Percentiles rank a stretch among this genome's conserved stretches.
Evolutionary conservation across 768 basidiomycete genomes (phyloP).

Genomic region (Naematelia encephala): DNA sequence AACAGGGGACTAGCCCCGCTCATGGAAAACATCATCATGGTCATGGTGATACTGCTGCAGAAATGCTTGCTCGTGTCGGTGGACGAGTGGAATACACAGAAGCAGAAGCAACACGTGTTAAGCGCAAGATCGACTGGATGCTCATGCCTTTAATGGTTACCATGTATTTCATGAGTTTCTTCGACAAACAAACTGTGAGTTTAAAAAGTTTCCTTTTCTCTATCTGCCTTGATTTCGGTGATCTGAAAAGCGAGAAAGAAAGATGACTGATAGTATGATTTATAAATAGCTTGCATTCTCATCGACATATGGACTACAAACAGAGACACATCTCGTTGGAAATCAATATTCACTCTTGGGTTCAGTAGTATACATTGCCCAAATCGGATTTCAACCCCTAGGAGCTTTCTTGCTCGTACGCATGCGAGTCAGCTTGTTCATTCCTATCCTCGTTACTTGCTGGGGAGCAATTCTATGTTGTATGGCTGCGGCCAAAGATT

Average conservation of each 20-base stretch:
- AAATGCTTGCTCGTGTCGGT: constrained; percentile 17
- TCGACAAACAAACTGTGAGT: constrained; percentile 18
- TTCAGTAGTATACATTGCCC: constrained; percentile 49
- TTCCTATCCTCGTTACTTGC: neutral
- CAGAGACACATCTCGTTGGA: constrained; percentile 26
- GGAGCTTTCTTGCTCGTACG: constrained; percentile 3
- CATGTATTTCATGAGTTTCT: constrained; percentile 20
- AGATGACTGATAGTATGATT: too few species aligned
- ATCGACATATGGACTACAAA: constrained; percentile 38
- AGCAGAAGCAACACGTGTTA: constrained; percentile 20
- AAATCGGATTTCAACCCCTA: constrained; percentile 35
- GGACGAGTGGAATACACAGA: constrained; percentile 19
- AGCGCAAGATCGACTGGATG: constrained; percentile 26
- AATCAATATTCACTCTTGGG: constrained; percentile 7
- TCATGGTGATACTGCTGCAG: constrained; percentile 24
- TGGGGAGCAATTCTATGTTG: constrained; percentile 1
- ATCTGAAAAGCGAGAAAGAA: neutral
- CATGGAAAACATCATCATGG: neutral
- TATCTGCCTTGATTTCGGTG: too few species aligned
- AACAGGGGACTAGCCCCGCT: neutral
- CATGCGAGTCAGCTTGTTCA: neutral
- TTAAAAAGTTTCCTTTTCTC: neutral
- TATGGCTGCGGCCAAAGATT: constrained; percentile 28
- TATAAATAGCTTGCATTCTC: neutral
- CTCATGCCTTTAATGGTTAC: constrained; percentile 25